phyloP scores from a whole-genome alignment of 2,329 filamentous ascomycete species.

The Aureobasidium sp. region DNA sequence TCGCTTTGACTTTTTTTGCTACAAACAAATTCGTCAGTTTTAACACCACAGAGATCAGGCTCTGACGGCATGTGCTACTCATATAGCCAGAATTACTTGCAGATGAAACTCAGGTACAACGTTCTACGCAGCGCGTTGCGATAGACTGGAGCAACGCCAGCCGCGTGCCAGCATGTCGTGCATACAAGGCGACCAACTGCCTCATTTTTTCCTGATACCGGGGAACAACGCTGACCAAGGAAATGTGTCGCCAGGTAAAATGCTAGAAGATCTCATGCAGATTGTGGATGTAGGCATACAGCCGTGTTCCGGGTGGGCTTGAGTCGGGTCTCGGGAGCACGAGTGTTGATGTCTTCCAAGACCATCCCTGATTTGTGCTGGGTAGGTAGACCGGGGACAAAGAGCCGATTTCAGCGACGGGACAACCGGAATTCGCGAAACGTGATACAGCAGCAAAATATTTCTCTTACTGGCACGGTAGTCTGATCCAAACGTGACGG shows the following conservation, averaged over 20 bases:
- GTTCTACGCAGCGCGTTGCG: not conserved
- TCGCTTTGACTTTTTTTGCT: not conserved
- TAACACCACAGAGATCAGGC: not conserved
- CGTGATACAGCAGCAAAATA: not conserved
- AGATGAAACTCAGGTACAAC: not conserved
- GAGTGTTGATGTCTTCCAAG: not conserved
- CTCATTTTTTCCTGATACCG: not conserved
- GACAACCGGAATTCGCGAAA: not conserved
- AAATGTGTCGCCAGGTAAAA: not conserved
- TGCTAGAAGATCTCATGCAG: not conserved
- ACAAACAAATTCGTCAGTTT: not conserved
- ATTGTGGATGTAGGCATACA: not conserved
- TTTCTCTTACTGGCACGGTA: not conserved
- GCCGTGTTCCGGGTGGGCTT: not conserved
- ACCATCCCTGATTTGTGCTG: not conserved
- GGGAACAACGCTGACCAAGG: not conserved
- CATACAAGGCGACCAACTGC: not conserved
- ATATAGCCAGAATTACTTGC: not conserved
- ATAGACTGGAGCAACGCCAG: not conserved
- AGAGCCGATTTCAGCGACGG: not conserved
- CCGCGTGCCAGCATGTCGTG: not conserved
- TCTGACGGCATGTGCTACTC: not conserved
- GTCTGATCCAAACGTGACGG: not conserved
- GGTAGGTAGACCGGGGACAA: not conserved
- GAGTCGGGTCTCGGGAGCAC: not conserved